A percentile compares a stretch with the other conserved stretches of the same genome.
Conservation (phyloP, 805 yeast species). For the Spathaspora gorwiae region DNA sequence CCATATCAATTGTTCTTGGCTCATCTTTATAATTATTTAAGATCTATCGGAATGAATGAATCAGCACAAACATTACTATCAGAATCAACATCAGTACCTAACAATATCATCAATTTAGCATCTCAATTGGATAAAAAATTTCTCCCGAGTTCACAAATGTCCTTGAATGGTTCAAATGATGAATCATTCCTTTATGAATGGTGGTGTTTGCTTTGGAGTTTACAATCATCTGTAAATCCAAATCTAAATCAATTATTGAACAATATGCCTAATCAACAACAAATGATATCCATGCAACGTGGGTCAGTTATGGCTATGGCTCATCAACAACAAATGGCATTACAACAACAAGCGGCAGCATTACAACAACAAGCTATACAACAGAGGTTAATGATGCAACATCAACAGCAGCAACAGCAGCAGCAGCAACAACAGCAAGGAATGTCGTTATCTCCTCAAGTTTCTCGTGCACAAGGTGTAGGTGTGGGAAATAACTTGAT, state of each 20-base stretch:
- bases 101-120: constrained; percentile 6
- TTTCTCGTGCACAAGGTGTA: background rate
- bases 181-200: constrained; percentile 51
- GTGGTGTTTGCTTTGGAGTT: constrained; percentile 51
- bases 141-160: constrained; percentile 22
- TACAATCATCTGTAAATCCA: constrained; percentile 42
- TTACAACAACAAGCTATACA: constrained; percentile 5
- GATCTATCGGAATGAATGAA: constrained; percentile 44
- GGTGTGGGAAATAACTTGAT: background rate
- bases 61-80: constrained; percentile 45
- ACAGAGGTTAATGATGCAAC: constrained; percentile 3
- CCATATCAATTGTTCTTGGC: constrained; percentile 45
- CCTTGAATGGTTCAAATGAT: constrained; percentile 31
- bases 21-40: constrained; percentile 47
- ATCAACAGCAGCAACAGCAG: constrained; percentile 5
- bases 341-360: constrained; percentile 1
- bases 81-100: constrained; percentile 8
- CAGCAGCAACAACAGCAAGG: background rate
- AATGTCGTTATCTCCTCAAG: background rate
- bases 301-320: background rate
- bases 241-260: constrained; percentile 19
- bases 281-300: background rate
- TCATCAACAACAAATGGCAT: constrained; percentile 1
- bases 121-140: constrained; percentile 11
- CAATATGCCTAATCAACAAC: background rate